A percentile compares a stretch with the other conserved stretches of the same genome.
Evolutionary conservation across 2,329 filamentous ascomycete genomes (phyloP).

Genomic region (Venturia pyrina): DNA sequence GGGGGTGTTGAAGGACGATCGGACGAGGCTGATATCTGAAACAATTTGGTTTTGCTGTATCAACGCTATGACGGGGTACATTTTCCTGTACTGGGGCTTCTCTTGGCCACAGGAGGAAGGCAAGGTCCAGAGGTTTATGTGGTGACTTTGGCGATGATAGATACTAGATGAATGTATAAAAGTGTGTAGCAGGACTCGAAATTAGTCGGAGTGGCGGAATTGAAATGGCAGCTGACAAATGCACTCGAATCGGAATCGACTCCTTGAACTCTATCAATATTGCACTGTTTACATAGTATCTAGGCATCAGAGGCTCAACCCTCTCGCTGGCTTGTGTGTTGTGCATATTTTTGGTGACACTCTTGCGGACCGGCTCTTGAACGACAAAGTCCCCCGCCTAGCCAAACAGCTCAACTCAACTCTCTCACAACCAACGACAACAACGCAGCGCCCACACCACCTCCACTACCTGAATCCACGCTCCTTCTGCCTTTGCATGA

Average conservation of each 20-base stretch:
- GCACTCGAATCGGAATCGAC: not conserved
- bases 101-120: constrained; percentile 54
- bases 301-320: not conserved
- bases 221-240: constrained; percentile 2
- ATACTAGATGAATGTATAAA: not conserved
- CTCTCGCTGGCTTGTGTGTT: not conserved
- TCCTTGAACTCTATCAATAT: not conserved
- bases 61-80: constrained; percentile 56
- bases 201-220: not conserved
- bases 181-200: not conserved
- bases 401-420: not conserved
- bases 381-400: not conserved
- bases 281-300: not conserved
- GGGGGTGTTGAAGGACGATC: not conserved
- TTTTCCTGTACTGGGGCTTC: constrained; percentile 61
- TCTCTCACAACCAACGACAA: not conserved
- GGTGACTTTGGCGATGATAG: constrained; percentile 38
- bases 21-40: constrained; percentile 38
- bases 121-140: constrained; percentile 68
- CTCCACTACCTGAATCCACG: not conserved
- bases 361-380: not conserved
- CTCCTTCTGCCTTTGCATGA: constrained; percentile 2
- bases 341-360: not conserved
- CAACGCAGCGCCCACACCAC: not conserved
- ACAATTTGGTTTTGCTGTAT: constrained; percentile 59